A percentile compares a stretch with the other conserved stretches of the same genome.
Evolutionary conservation across 345 rosid species (phyloP).

Genomic region (Aurinia saxatilis): DNA sequence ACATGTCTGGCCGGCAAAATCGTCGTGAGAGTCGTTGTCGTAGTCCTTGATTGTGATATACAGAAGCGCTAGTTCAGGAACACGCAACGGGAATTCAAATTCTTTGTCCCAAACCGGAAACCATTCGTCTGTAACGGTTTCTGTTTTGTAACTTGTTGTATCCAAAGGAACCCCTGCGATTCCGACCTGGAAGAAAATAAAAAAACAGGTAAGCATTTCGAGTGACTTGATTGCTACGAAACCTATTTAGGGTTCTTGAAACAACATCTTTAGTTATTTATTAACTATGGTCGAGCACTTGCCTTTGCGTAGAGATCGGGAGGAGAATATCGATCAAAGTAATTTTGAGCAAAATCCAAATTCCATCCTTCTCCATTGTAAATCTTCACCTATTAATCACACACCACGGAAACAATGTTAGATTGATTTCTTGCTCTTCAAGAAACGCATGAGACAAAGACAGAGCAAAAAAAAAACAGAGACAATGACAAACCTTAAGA

Average conservation of each 20-base stretch:
- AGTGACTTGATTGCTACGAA: not conserved
- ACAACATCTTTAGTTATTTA: not conserved
- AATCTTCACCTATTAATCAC: constrained; percentile 34
- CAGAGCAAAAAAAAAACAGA: not conserved
- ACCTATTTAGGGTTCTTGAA: not conserved
- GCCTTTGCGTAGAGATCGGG: constrained; percentile 76
- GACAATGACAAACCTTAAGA: constrained; percentile 39
- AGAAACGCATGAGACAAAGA: not conserved
- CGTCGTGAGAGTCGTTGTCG: constrained; percentile 61
- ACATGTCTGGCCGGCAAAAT: constrained; percentile 83
- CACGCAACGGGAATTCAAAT: constrained; percentile 58
- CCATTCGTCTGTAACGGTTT: constrained; percentile 58
- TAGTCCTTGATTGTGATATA: constrained; percentile 62
- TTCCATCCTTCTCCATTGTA: constrained; percentile 85
- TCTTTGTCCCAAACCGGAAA: constrained; percentile 79
- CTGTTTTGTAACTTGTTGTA: constrained; percentile 57
- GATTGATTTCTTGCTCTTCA: constrained; percentile 5
- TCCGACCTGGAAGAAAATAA: constrained; percentile 32
- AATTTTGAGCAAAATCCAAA: constrained; percentile 52
- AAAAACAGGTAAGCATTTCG: too few relatives aligned
- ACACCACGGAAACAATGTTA: not conserved
- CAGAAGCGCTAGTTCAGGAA: constrained; percentile 73
- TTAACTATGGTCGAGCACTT: constrained; percentile 9
- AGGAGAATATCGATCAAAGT: constrained; percentile 75
- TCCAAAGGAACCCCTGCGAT: constrained; percentile 72